Conservation (phyloP, 2,329 filamentous ascomycete species). For the Apiospora sp. region DNA sequence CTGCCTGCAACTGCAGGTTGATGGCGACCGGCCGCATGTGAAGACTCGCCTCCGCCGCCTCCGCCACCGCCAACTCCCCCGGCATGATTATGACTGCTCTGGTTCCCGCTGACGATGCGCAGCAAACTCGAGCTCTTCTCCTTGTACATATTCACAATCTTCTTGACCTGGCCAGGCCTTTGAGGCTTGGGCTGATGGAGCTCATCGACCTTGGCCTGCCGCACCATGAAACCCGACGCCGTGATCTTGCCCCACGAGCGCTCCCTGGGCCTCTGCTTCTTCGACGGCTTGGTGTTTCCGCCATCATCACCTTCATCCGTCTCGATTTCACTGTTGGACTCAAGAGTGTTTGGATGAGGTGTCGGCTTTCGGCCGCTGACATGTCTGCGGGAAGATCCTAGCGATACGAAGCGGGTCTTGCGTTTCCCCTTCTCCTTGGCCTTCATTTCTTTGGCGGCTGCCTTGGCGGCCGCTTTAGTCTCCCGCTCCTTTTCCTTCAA, state of each 20-base stretch:
- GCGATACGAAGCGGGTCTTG: not conserved
- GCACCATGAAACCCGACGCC: conserved; percentile 43
- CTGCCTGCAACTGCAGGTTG: not conserved
- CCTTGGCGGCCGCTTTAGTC: not conserved
- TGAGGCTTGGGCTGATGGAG: conserved; percentile 40
- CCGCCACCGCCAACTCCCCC: not conserved
- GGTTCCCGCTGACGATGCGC: conserved; percentile 23
- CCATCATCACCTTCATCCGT: not conserved
- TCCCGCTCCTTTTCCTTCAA: not conserved
- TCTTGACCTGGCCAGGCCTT: conserved; percentile 41
- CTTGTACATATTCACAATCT: conserved; percentile 43
- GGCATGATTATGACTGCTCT: not conserved
- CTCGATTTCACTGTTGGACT: not conserved
- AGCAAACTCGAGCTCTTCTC: conserved; percentile 36
- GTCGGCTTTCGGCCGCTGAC: not conserved
- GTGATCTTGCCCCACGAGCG: conserved; percentile 40
- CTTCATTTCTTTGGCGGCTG: conserved; percentile 3
- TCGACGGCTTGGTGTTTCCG: not conserved
- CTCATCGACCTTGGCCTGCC: conserved; percentile 38
- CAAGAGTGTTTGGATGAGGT: not conserved
- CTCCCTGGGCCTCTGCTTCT: conserved; percentile 30
- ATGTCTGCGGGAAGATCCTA: not conserved
- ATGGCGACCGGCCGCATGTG: not conserved
- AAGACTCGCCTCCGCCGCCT: not conserved
- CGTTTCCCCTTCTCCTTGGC: conserved; percentile 1